Evolutionary conservation across 345 rosid genomes (phyloP).

Genomic region (Euphorbia tirucalli): DNA sequence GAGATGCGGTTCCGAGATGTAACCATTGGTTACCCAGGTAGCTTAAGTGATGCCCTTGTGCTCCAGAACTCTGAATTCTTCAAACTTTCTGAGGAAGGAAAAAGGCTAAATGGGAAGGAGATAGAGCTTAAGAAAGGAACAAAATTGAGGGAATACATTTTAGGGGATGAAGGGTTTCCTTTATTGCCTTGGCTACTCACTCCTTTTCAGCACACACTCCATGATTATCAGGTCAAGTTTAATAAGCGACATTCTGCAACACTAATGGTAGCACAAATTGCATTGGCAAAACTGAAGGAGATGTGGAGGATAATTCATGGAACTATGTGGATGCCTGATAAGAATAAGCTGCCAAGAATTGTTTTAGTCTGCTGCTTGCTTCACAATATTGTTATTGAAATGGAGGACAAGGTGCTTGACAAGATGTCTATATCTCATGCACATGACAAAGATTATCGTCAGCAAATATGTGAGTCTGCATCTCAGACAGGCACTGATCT

Average conservation of each 20-base stretch:
- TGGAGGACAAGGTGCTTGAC: conserved; percentile 48
- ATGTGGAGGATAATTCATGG: conserved; percentile 74
- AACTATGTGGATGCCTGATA: conserved; percentile 77
- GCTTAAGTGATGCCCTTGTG: conserved; percentile 54
- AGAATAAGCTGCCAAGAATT: conserved; percentile 59
- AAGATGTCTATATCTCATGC: conserved; percentile 41
- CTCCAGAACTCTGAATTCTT: conserved; percentile 59
- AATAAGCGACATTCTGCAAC: conserved; percentile 58
- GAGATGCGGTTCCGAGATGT: conserved; percentile 72
- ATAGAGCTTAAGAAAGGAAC: conserved; percentile 37
- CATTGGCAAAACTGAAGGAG: conserved; percentile 66
- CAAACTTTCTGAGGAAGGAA: conserved; percentile 58
- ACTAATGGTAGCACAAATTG: conserved; percentile 45
- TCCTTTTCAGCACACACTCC: conserved; percentile 53
- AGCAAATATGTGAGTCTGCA: conserved; percentile 42
- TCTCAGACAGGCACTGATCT: conserved; percentile 38
- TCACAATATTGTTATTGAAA: conserved; percentile 62
- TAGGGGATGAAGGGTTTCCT: conserved; percentile 61
- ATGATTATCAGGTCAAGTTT: conserved; percentile 44
- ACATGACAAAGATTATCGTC: conserved; percentile 53
- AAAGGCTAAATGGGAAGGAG: conserved; percentile 47
- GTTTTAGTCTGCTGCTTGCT: conserved; percentile 67
- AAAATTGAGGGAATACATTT: conserved; percentile 53
- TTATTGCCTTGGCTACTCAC: conserved; percentile 63
- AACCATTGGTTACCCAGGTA: conserved; percentile 67